Percentiles rank a stretch among this genome's conserved stretches.
phyloP scores from a whole-genome alignment of 2,329 filamentous ascomycete species.

The Torrubiella hemipterigena region DNA sequence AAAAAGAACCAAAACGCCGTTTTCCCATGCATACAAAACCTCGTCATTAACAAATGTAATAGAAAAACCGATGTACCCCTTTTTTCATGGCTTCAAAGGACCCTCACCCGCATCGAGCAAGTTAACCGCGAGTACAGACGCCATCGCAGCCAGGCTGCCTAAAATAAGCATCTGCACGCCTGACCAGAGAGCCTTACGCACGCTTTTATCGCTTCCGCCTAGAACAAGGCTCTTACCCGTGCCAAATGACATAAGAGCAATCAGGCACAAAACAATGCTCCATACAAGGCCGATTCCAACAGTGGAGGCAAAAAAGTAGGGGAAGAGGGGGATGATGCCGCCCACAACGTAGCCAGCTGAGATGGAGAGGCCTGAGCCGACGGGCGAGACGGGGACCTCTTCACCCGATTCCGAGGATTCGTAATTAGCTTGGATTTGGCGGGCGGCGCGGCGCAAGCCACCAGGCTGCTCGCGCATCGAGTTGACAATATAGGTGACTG shows the following conservation, averaged over 20 bases:
- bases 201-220: constrained; percentile 6
- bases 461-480: constrained; percentile 17
- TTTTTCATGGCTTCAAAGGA: too few relatives aligned
- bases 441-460: constrained; percentile 13
- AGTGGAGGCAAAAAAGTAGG: constrained; percentile 42
- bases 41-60: too few relatives aligned
- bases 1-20: neutral
- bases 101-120: constrained; percentile 13
- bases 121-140: constrained; percentile 17
- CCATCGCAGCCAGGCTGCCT: constrained; percentile 18
- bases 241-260: constrained; percentile 44
- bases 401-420: constrained; percentile 10
- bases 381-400: constrained; percentile 18
- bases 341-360: constrained; percentile 50
- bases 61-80: neutral
- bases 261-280: constrained; percentile 40
- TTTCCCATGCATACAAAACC: too few relatives aligned
- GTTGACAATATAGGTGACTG: constrained; percentile 13
- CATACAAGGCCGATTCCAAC: constrained; percentile 33
- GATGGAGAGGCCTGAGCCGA: constrained; percentile 44
- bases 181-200: constrained; percentile 14
- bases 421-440: constrained; percentile 9
- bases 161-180: constrained; percentile 21
- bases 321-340: constrained; percentile 48
- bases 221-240: constrained; percentile 38